Conservation (phyloP, 148 eudicot species). For the Cornus controversa region DNA sequence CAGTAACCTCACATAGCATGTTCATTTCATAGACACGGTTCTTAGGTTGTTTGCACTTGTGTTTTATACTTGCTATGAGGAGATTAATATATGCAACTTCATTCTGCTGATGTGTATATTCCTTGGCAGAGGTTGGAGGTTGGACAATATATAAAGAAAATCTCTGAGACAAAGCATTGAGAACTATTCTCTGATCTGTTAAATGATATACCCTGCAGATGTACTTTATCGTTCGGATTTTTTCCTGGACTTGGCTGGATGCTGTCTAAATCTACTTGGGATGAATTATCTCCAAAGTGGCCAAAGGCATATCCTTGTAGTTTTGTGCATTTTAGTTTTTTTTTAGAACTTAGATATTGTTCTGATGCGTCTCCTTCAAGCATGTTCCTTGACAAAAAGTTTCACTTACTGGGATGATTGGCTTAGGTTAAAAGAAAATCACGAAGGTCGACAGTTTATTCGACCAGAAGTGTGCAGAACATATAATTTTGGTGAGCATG, state of each 20-base stretch:
- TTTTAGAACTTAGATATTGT: background rate
- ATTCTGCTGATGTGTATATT: background rate
- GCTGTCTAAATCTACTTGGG: conserved; percentile 85
- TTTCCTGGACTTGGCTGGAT: conserved; percentile 99
- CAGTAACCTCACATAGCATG: background rate
- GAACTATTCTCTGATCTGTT: background rate
- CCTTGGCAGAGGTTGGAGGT: conserved; percentile 5
- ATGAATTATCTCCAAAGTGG: conserved; percentile 97
- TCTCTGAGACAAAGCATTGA: background rate
- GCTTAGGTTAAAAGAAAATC: conserved; percentile 95
- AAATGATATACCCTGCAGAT: conserved; percentile 46
- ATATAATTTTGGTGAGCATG: conserved; percentile 98
- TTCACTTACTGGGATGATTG: conserved; percentile 99
- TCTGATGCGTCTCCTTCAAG: conserved; percentile 13
- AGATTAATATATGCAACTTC: background rate
- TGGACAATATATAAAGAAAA: background rate
- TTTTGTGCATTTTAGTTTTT: conserved; percentile 17
- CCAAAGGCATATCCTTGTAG: conserved; percentile 99
- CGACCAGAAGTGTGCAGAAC: conserved; percentile 99
- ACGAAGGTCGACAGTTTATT: conserved; percentile 84
- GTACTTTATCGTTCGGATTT: conserved; percentile 97
- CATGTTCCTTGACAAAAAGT: conserved; percentile 55
- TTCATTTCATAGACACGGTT: background rate
- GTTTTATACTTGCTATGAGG: background rate
- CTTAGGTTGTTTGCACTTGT: background rate